phyloP scores from a whole-genome alignment of 768 basidiomycete genomes.

The Sporobolomyces phaffii region DNA sequence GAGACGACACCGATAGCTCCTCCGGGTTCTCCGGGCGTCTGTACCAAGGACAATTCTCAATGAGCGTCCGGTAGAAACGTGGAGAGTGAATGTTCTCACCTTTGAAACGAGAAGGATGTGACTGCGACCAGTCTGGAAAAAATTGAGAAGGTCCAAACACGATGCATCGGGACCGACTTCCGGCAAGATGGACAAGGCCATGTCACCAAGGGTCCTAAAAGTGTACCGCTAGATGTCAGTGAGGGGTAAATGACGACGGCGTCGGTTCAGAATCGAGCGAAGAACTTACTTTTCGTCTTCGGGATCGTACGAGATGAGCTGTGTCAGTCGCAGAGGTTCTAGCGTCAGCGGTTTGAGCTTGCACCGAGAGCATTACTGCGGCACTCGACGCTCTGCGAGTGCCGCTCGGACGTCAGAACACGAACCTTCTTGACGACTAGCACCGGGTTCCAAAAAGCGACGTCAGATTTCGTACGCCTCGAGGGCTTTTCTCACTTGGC shows the following conservation, averaged over 20 bases:
- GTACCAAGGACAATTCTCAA: not conserved
- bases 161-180: slow-evolving; percentile 84
- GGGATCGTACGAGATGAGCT: slow-evolving; percentile 87
- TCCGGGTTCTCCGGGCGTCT: slow-evolving; percentile 66
- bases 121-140: slow-evolving; percentile 82
- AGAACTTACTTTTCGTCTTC: slow-evolving; percentile 53
- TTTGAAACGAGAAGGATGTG: slow-evolving; percentile 79
- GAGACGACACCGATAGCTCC: slow-evolving; percentile 89
- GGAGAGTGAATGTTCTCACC: slow-evolving; percentile 39
- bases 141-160: slow-evolving; percentile 90
- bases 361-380: not conserved
- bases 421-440: slow-evolving; percentile 21
- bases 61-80: too few relatives aligned
- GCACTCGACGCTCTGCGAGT: not conserved
- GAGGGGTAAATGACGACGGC: not conserved
- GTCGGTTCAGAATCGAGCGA: too few relatives aligned
- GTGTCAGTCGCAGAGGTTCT: not conserved
- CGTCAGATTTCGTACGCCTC: not conserved
- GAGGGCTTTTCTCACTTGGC: not conserved
- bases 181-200: slow-evolving; percentile 74
- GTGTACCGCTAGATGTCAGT: not conserved
- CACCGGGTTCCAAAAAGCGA: slow-evolving; percentile 30
- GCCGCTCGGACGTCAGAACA: not conserved
- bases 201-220: slow-evolving; percentile 61
- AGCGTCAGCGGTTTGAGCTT: slow-evolving; percentile 54